Evolutionary conservation across 164 flowering plant species (phyloP).

Genomic region (Chloranthus sessilifolius): DNA sequence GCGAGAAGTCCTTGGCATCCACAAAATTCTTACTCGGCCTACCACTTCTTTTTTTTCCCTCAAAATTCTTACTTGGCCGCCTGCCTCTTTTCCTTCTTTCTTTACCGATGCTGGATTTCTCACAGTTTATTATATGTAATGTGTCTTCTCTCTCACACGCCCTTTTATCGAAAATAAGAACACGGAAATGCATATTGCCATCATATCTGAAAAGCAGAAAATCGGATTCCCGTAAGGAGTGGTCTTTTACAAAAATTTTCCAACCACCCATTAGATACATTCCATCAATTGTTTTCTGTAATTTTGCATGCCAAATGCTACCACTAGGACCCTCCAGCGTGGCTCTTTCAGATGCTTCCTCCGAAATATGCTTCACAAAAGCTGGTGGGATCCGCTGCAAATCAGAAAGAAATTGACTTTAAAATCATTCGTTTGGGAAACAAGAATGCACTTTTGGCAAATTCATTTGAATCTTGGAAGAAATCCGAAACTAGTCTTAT

Average conservation of each 20-base stretch:
- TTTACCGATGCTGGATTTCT: neutral
- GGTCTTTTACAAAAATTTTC: constrained; percentile 49
- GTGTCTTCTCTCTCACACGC: constrained; percentile 62
- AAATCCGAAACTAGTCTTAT: no score
- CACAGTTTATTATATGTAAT: constrained; percentile 15
- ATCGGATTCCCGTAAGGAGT: constrained; percentile 41
- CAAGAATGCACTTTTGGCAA: no score
- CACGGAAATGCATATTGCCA: constrained; percentile 47
- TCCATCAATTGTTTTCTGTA: constrained; percentile 23
- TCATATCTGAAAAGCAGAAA: constrained; percentile 54
- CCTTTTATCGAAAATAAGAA: constrained; percentile 54
- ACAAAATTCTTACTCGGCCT: no score
- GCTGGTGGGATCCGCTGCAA: constrained; percentile 18
- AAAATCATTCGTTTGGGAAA: no score
- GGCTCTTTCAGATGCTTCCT: constrained; percentile 27
- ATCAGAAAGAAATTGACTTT: neutral
- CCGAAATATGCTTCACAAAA: constrained; percentile 12
- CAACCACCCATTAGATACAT: constrained; percentile 44
- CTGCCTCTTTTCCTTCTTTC: neutral
- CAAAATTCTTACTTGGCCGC: no score
- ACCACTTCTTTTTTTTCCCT: neutral
- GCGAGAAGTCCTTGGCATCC: no score
- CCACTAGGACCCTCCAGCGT: constrained; percentile 54
- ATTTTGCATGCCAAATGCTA: constrained; percentile 39
- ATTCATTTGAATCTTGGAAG: no score